phyloP scores from a whole-genome alignment of 2,329 filamentous ascomycete genomes.

The Colletotrichum brevisporum region DNA sequence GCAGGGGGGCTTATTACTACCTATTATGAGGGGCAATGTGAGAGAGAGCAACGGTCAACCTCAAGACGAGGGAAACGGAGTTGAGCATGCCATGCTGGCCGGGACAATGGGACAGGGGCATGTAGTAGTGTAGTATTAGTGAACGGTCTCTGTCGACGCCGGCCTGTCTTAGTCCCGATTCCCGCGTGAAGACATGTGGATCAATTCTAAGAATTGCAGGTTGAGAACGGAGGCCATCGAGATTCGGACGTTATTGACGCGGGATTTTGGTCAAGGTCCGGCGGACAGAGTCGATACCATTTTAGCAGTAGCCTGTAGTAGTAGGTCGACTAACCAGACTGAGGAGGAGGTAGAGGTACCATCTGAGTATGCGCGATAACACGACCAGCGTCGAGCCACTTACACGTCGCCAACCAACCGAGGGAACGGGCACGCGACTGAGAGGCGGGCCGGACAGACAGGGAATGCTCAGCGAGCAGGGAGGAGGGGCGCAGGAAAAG shows the following conservation, averaged over 20 bases:
- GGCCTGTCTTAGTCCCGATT: too few relatives aligned
- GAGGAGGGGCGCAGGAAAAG: conserved; percentile 2
- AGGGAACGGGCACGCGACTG: conserved; percentile 26
- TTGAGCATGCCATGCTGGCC: too few relatives aligned
- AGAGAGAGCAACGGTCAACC: background rate
- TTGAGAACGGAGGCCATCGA: conserved; percentile 3
- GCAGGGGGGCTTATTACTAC: background rate
- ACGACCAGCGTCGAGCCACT: background rate
- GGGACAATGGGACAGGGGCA: too few relatives aligned
- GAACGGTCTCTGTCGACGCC: too few relatives aligned
- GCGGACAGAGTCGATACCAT: too few relatives aligned
- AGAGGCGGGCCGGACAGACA: background rate
- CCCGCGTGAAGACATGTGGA: conserved; percentile 19
- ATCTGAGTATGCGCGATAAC: conserved; percentile 25
- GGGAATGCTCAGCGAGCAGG: background rate
- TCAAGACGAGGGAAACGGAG: too few relatives aligned
- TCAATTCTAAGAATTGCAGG: background rate
- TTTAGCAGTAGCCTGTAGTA: too few relatives aligned
- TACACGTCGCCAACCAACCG: conserved; percentile 12
- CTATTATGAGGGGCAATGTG: background rate
- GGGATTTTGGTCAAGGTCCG: conserved; percentile 10
- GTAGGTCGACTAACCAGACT: conserved; percentile 29
- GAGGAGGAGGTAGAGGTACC: conserved; percentile 36
- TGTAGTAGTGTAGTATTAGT: too few relatives aligned
- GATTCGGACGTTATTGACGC: conserved; percentile 28